A percentile compares a stretch with the other conserved stretches of the same genome.
Conservation (phyloP, 2,329 filamentous ascomycete species). For the Akanthomyces muscarius region DNA sequence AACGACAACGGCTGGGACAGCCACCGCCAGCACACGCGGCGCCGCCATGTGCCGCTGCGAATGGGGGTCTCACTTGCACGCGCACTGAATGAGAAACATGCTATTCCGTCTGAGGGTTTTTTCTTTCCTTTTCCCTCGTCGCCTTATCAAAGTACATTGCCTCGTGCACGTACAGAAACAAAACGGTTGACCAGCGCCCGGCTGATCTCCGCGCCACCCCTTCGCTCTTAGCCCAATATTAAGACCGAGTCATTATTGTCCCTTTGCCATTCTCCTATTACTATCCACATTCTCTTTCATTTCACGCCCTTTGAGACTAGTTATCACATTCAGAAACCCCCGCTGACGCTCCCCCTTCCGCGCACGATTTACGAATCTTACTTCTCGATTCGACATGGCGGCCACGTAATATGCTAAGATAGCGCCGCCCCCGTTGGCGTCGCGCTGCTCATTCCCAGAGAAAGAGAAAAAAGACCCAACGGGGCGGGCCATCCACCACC, state of each 20-base stretch:
- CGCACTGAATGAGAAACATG: neutral
- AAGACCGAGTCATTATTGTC: neutral
- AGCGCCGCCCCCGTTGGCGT: neutral
- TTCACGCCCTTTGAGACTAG: neutral
- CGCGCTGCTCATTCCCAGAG: neutral
- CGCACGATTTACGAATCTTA: conserved; percentile 9
- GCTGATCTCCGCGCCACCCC: neutral
- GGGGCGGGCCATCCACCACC: neutral
- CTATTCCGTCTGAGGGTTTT: neutral
- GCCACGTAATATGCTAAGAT: neutral
- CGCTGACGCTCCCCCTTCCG: too few relatives aligned
- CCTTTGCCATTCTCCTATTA: neutral
- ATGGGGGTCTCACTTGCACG: conserved; percentile 3
- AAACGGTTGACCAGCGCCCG: neutral
- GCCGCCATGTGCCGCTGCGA: conserved; percentile 9
- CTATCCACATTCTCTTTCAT: neutral
- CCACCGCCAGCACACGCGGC: neutral
- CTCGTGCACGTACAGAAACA: too few relatives aligned
- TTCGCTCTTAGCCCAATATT: neutral
- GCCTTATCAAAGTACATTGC: neutral
- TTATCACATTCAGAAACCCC: neutral
- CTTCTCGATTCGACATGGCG: neutral
- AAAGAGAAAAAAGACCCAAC: neutral
- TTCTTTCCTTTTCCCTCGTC: neutral
- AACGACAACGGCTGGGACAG: conserved; percentile 10